Base-by-base conservation (phyloP, 2,329 filamentous ascomycete genomes). In the Monosporascus sp. region DNA sequence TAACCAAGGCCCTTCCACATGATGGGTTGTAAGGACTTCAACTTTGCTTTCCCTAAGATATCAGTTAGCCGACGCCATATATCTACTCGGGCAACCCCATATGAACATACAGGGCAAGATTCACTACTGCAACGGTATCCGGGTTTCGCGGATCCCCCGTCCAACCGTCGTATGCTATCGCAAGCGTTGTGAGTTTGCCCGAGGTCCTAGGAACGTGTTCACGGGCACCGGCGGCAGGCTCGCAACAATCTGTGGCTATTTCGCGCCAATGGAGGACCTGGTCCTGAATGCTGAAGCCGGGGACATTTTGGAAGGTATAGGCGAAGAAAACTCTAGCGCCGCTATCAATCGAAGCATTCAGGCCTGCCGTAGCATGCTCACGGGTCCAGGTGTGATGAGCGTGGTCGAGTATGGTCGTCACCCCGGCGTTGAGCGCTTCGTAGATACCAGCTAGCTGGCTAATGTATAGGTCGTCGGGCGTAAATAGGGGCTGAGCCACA, bases 351-450 rank as follows among this genome's bases (percentile, higher is more conserved):
- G 71, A 73, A 0, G 73, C 78, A 3, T 74, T 68, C 2, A 79
- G 61, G 0, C 77, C 77, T 0, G 78, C 75, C 20, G 71, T 66
- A 0, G 74, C 62, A 0, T 69, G 71, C 0, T 71, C 71, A 8
- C 70, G 65, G 1, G 69, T 73, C 71, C 72, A 79, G 0, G 70
- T 79, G 27, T 77, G 70, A 37, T 78, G 77, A 1, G 79, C 78
- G 48, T 82, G 78, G 51, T 82, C 79, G 0, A 82, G 68, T 0
- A 72, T 70, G 0, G 77, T 78, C 0, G 79, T 82, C 8, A 80
- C 78, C 3, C 79, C 79, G 0, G 74, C 76, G 35, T 79, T 75
- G n/a, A 81, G 60, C 0, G 73, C 70, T 55, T 82, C 79, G 2
- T 78, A 71, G 1, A 79, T 62, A 0, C 78, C 78, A 0, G 72